These are phyloP conservation scores for Benincasa hispida DNA, from an alignment of 306 rosid genomes.

Conservation along the genomic window DNA sequence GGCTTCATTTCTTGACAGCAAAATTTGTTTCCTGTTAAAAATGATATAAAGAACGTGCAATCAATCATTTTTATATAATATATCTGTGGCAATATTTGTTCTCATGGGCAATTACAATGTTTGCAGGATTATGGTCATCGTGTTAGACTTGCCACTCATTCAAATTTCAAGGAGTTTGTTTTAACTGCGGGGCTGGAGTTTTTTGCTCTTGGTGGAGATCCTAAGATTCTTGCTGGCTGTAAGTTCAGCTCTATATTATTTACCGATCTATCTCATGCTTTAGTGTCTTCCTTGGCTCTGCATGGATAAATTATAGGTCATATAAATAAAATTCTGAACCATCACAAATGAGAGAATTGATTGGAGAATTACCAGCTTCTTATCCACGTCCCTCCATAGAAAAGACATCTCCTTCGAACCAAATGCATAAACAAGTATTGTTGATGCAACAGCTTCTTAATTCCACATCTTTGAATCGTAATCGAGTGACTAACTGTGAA, in stretches of 20 bases:
- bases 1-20: background rate
- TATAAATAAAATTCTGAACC: background rate
- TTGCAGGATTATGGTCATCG: constrained; percentile 99
- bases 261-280: background rate
- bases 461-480: background rate
- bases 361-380: background rate
- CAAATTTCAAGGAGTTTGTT: constrained; percentile 98
- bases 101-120: background rate
- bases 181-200: constrained; percentile 98
- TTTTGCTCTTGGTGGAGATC: constrained; percentile 93
- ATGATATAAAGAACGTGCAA: background rate
- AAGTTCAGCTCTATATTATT: constrained; percentile 19
- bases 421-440: background rate
- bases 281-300: background rate
- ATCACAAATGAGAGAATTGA: background rate
- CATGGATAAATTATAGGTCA: background rate
- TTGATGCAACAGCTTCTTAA: background rate
- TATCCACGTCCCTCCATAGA: background rate
- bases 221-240: constrained; percentile 97
- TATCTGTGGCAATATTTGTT: background rate
- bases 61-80: background rate
- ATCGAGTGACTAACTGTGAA: background rate
- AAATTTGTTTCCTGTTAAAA: background rate
- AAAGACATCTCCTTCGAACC: background rate
- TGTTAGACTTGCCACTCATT: constrained; percentile 92